A percentile compares a stretch with the other conserved stretches of the same genome.
These are phyloP conservation scores for Pinus albicaulis DNA, from an alignment of 75 land plant species.

Conservation along the genomic window DNA sequence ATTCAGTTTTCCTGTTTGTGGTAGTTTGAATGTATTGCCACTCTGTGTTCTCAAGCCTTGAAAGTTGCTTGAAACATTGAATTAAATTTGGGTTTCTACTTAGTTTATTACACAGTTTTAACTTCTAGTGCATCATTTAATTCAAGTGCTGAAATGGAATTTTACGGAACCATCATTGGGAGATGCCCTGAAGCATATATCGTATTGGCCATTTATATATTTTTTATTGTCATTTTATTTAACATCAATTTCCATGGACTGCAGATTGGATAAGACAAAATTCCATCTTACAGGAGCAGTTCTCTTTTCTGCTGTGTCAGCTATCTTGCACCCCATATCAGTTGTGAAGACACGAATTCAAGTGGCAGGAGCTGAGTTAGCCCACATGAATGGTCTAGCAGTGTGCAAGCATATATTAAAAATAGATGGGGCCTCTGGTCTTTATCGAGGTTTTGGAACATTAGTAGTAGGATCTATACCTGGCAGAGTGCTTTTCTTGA, in stretches of 20 bases:
- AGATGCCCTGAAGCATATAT: too few species aligned
- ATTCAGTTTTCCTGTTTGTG: too few species aligned
- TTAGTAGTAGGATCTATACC: conserved; percentile 36
- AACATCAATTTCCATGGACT: neutral
- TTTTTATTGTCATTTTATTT: too few species aligned
- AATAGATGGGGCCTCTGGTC: conserved; percentile 29
- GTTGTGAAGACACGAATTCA: conserved; percentile 46
- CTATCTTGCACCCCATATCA: conserved; percentile 28
- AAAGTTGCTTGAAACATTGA: too few species aligned
- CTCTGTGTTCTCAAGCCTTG: too few species aligned
- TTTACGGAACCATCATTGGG: too few species aligned
- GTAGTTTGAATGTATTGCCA: too few species aligned
- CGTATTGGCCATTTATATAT: too few species aligned
- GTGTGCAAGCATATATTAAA: conserved; percentile 25
- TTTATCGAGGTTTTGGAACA: conserved; percentile 38
- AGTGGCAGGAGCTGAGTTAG: conserved; percentile 24
- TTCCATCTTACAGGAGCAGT: conserved; percentile 38
- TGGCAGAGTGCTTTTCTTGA: conserved; percentile 39
- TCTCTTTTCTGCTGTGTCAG: conserved; percentile 39
- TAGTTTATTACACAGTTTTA: too few species aligned
- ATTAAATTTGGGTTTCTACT: too few species aligned
- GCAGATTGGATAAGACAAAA: conserved; percentile 45
- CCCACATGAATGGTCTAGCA: conserved; percentile 18
- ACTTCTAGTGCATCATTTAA: too few species aligned
- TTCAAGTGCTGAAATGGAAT: too few species aligned